Base-by-base conservation (phyloP, 2,329 filamentous ascomycete species). In the Nemania serpens region DNA sequence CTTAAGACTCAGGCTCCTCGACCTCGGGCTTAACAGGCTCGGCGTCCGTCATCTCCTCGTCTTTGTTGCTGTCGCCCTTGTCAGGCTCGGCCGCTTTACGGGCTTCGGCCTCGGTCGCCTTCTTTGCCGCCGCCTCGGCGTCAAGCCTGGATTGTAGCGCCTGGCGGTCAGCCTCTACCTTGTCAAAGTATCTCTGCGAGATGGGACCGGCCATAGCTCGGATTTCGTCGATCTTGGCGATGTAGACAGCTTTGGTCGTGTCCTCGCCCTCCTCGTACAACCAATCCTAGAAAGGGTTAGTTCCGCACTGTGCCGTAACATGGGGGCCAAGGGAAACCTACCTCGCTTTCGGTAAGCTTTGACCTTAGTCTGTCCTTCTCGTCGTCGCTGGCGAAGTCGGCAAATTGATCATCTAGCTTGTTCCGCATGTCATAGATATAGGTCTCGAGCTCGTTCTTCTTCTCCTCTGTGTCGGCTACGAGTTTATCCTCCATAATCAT, bases 401-500 rank as follows among this genome's bases (percentile, higher is more conserved):
- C 82, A 76, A 96, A 97, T 70, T 92, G 86, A 72, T 96, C 93
- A 69, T 97, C 92, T 54, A 98, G 86, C 87, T 97, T 97, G 80
- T 92, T 92, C 71, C 94, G 91, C 75, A 97, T 85, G 73, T 98
- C 93, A 80, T 99, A 99, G 79, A 98, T 97, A 80, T 90, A 96
- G 22, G 91, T 88, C 84, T 99, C 95, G 55, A 99, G 91, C 81
- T 98, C 94, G 82, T 99, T 99, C 91, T 98, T 99, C 88, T 96
- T 96, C 83, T 98, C 93, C 76, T 98, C 95, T 39, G 95, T 99
- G 77, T 98, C 95, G 70, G 91, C 91, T 58, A 99, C 93, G 60
- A 98, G 89, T 86, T 98, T 99, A 82, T 99, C 95, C 79, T 97
- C 93, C 87, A 96, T 94, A 70, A 93, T 87, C 95, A 99, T 98